These are phyloP conservation scores for Cystoderma amianthinum DNA, from an alignment of 768 basidiomycete species.

Conservation along the genomic window DNA sequence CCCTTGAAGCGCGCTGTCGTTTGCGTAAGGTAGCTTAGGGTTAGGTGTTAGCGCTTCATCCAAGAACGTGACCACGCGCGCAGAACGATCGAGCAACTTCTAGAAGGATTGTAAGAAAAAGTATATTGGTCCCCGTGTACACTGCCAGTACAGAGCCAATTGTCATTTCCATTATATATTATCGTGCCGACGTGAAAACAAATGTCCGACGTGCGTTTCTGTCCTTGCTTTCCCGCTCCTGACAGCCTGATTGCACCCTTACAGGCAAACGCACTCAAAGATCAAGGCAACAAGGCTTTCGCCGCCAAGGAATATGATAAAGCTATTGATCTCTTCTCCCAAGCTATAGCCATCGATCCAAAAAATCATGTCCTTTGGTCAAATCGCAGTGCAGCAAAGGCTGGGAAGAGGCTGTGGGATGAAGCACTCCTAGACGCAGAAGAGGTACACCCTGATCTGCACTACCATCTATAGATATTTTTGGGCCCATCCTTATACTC, in stretches of 20 bases:
- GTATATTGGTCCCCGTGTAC: not conserved
- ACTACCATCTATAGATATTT: not conserved
- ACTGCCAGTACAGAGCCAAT: not conserved
- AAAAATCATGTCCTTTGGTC: constrained; percentile 87
- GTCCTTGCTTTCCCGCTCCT: not conserved
- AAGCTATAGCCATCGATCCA: constrained; percentile 80
- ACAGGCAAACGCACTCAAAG: constrained; percentile 64
- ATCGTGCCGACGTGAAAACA: not conserved
- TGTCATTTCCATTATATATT: not conserved
- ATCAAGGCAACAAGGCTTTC: constrained; percentile 94
- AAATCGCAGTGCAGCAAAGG: constrained; percentile 86
- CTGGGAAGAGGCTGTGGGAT: constrained; percentile 75
- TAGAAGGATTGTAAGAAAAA: constrained; percentile 13
- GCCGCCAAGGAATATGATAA: constrained; percentile 87
- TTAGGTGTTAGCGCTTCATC: constrained; percentile 1
- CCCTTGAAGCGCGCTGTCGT: no score
- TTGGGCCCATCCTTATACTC: constrained; percentile 1
- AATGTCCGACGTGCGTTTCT: constrained; percentile 34
- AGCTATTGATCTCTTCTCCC: constrained; percentile 76
- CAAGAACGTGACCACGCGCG: constrained; percentile 17
- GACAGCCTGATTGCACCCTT: not conserved
- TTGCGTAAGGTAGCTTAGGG: constrained; percentile 2
- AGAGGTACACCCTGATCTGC: constrained; percentile 62
- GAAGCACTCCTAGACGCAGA: constrained; percentile 85
- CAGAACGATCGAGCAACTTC: constrained; percentile 21